A percentile compares a stretch with the other conserved stretches of the same genome.
Conservation (phyloP, 768 basidiomycete genomes). For the Porpolomopsis calyptriformis region DNA sequence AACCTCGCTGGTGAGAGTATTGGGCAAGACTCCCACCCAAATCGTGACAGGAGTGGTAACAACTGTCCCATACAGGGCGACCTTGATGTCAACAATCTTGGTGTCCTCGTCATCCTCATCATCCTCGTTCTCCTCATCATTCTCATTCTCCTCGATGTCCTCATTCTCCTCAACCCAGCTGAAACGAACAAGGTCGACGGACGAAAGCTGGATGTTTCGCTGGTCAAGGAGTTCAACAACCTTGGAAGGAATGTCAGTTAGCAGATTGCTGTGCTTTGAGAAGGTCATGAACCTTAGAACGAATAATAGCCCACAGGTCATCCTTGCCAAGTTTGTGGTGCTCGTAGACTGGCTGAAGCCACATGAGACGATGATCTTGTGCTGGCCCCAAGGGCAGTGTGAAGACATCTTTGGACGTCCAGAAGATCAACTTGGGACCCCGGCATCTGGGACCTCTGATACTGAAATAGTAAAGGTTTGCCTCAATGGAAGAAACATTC, state of each 20-base stretch:
- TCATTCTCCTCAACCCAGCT: slow-evolving; percentile 16
- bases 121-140: too few species aligned
- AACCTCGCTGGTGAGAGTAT: slow-evolving; percentile 20
- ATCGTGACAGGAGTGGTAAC: slow-evolving; percentile 4
- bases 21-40: slow-evolving; percentile 3
- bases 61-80: background rate
- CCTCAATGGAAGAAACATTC: too few species aligned
- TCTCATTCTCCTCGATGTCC: slow-evolving; percentile 14
- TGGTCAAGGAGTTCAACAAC: slow-evolving; percentile 16
- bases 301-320: slow-evolving; percentile 22
- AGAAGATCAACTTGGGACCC: slow-evolving; percentile 27
- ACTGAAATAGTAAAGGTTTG: too few species aligned
- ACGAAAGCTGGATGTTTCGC: slow-evolving; percentile 15
- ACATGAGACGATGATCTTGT: slow-evolving; percentile 19
- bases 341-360: slow-evolving; percentile 20
- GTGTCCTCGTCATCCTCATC: slow-evolving; percentile 1
- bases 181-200: slow-evolving; percentile 24
- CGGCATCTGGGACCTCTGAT: slow-evolving; percentile 15
- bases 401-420: slow-evolving; percentile 25
- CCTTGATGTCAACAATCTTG: background rate
- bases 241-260: slow-evolving; percentile 25
- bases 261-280: slow-evolving; percentile 19
- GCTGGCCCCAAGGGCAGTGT: slow-evolving; percentile 22
- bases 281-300: slow-evolving; percentile 24
- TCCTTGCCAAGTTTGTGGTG: slow-evolving; percentile 21